These are phyloP conservation scores for Parmelia sp. DNA, from an alignment of 495 filamentous ascomycete genomes.

Conservation along the genomic window DNA sequence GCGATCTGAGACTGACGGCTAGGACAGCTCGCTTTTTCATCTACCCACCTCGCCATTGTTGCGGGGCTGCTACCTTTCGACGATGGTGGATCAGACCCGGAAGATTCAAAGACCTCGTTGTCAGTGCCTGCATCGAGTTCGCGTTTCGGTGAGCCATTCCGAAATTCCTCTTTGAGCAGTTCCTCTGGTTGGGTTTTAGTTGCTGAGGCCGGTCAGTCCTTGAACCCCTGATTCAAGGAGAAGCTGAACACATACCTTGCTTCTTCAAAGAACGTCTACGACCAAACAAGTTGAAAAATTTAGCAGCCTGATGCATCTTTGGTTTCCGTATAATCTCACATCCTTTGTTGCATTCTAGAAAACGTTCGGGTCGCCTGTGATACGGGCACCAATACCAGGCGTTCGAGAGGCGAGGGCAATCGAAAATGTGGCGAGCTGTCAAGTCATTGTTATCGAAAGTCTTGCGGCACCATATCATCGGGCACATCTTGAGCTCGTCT, in stretches of 20 bases:
- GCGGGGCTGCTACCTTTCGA: not conserved
- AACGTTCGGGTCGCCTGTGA: conserved; percentile 9
- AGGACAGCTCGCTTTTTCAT: not conserved
- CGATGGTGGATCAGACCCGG: not conserved
- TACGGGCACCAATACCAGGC: conserved; percentile 18
- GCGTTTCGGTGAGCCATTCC: too few species aligned
- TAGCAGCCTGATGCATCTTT: not conserved
- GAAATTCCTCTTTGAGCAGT: not conserved
- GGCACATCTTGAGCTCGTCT: conserved; percentile 11
- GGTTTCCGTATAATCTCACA: not conserved
- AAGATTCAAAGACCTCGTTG: not conserved
- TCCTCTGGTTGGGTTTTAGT: not conserved
- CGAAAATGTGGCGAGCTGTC: not conserved
- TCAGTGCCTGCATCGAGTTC: not conserved
- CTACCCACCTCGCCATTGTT: not conserved
- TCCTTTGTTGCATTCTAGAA: conserved; percentile 4
- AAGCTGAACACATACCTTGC: not conserved
- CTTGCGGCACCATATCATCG: conserved; percentile 18
- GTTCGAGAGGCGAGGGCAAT: conserved; percentile 8
- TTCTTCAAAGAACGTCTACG: not conserved
- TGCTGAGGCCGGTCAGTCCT: not conserved
- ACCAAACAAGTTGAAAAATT: conserved; percentile 2
- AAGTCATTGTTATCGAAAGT: not conserved
- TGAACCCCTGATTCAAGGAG: not conserved
- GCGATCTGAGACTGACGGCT: not conserved